Evolutionary conservation across 768 basidiomycete genomes (phyloP).

Genomic region (Rhizopogon vesiculosus): DNA sequence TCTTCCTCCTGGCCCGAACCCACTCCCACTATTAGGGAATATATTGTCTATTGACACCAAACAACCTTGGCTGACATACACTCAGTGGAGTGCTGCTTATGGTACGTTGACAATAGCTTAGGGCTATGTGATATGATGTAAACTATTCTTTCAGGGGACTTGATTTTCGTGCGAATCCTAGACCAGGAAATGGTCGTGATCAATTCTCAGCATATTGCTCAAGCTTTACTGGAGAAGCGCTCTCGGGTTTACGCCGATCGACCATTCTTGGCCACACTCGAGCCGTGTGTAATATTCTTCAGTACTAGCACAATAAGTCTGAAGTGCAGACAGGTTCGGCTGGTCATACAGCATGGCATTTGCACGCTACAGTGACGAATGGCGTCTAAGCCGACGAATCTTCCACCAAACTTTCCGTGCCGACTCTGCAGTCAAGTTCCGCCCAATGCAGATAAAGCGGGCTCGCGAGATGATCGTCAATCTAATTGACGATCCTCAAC

Average conservation of each 20-base stretch:
- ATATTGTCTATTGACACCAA: constrained; percentile 1
- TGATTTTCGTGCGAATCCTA: too few species aligned
- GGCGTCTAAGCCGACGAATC: constrained; percentile 22
- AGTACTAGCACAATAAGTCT: too few species aligned
- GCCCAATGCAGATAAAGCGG: neutral
- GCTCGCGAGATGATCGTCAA: neutral
- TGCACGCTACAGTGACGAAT: neutral
- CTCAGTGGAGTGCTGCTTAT: constrained; percentile 5
- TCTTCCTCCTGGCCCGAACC: constrained; percentile 7
- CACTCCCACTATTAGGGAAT: constrained; percentile 7
- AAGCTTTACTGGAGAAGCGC: constrained; percentile 1
- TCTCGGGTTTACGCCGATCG: neutral
- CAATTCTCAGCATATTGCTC: too few species aligned
- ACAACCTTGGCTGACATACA: constrained; percentile 10
- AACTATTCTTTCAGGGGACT: too few species aligned
- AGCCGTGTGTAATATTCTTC: neutral
- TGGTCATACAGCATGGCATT: neutral
- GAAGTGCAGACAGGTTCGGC: neutral
- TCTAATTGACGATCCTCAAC: neutral
- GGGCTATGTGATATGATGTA: too few species aligned
- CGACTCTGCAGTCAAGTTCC: neutral
- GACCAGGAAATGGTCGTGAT: too few species aligned
- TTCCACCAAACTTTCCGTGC: constrained; percentile 3
- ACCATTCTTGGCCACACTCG: neutral
- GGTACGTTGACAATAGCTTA: constrained; percentile 1